A percentile compares a stretch with the other conserved stretches of the same genome.
These are phyloP conservation scores for Colletotrichum abscissum DNA, from an alignment of 2,329 filamentous ascomycete species.

Conservation along the genomic window DNA sequence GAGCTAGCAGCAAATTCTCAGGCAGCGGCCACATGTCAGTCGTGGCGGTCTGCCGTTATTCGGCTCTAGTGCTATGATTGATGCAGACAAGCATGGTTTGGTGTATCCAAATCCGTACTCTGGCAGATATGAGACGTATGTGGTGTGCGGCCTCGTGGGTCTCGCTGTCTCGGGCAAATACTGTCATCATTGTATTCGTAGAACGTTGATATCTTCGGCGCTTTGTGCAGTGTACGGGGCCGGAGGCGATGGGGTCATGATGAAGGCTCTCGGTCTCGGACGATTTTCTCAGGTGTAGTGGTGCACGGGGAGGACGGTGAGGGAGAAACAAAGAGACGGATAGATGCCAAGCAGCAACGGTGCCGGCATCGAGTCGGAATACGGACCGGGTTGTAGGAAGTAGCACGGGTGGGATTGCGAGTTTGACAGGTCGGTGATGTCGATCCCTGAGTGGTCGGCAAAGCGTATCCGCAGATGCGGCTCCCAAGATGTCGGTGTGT, in stretches of 20 bases:
- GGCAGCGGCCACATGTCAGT: slow-evolving; percentile 1
- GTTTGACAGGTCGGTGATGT: not conserved
- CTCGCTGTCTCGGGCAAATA: not conserved
- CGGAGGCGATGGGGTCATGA: not conserved
- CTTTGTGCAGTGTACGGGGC: not conserved
- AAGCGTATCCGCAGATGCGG: not conserved
- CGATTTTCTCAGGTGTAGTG: slow-evolving; percentile 2
- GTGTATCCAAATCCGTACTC: not conserved
- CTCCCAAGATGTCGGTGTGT: not conserved
- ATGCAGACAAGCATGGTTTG: not conserved
- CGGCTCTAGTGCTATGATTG: not conserved
- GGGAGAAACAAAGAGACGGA: not conserved
- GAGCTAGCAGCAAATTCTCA: not conserved
- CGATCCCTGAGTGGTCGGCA: slow-evolving; percentile 4
- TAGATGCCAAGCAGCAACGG: not conserved
- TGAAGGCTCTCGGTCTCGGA: not conserved
- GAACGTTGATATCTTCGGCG: slow-evolving; percentile 2
- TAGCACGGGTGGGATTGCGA: not conserved
- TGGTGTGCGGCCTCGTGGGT: not conserved
- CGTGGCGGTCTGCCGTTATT: slow-evolving; percentile 3
- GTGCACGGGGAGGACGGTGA: not conserved
- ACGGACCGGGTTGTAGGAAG: not conserved
- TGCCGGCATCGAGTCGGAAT: not conserved
- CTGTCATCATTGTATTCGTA: not conserved
- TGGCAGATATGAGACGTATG: not conserved